phyloP scores from a whole-genome alignment of 495 filamentous ascomycete species.

The Patellaria atrata region DNA sequence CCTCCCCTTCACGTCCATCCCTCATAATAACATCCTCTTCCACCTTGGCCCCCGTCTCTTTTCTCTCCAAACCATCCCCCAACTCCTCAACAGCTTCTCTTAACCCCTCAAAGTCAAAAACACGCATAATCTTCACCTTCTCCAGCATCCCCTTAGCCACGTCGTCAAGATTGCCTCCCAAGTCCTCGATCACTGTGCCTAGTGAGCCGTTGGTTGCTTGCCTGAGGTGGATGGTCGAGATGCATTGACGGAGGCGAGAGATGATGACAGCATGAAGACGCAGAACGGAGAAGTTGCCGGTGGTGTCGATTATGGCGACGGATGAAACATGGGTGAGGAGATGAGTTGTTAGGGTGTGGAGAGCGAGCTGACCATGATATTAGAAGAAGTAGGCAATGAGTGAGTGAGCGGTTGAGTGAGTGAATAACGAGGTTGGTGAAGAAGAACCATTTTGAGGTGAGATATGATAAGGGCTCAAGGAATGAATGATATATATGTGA shows the following conservation, averaged over 20 bases:
- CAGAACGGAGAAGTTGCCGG: conserved; percentile 20
- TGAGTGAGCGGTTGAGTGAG: too few species aligned
- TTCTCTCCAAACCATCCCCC: conserved; percentile 13
- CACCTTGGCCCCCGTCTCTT: neutral
- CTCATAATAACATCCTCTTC: neutral
- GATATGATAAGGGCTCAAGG: too few species aligned
- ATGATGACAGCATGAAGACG: conserved; percentile 12
- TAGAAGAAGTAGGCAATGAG: too few species aligned
- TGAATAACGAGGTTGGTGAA: too few species aligned
- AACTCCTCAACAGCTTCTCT: conserved; percentile 40
- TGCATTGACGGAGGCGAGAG: conserved; percentile 4
- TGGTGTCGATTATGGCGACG: conserved; percentile 24
- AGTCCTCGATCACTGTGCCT: neutral
- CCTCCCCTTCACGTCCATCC: neutral
- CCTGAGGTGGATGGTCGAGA: neutral
- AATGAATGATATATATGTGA: too few species aligned
- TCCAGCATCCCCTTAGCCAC: conserved; percentile 30
- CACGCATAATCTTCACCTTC: conserved; percentile 37
- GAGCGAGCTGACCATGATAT: too few species aligned
- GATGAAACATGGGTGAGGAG: conserved; percentile 12
- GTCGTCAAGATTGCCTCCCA: neutral
- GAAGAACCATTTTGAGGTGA: too few species aligned
- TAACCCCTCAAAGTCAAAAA: conserved; percentile 46
- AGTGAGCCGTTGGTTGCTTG: neutral
- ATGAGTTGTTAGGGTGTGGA: conserved; percentile 13